Conservation (phyloP, 1,284 basidiomycete species). For the Kwoniella shivajii region DNA sequence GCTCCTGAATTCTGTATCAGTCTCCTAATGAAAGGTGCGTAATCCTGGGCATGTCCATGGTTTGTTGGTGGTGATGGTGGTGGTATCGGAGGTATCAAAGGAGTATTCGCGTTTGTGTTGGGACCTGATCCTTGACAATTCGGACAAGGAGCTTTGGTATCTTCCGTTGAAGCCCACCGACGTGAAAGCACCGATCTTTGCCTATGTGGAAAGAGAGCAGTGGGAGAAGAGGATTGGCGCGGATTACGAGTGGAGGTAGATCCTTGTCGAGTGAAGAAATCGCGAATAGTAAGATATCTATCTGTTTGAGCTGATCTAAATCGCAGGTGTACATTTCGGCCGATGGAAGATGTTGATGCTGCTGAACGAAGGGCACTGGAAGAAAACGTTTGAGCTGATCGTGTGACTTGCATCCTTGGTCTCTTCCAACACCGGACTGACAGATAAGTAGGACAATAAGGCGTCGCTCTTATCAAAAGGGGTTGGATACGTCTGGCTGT, state of each 20-base stretch:
- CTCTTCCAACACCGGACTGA: not conserved
- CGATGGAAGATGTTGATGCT: not conserved
- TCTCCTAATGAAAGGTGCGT: conserved; percentile 74
- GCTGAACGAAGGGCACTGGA: conserved; percentile 1
- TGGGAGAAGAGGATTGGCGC: not conserved
- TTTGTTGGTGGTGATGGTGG: not conserved
- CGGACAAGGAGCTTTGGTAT: conserved; percentile 52
- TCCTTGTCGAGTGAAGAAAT: conserved; percentile 59
- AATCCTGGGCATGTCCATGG: conserved; percentile 59
- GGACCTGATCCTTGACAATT: conserved; percentile 22
- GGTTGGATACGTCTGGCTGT: too few relatives aligned
- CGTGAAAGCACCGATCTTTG: conserved; percentile 1
- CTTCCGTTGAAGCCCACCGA: conserved; percentile 45
- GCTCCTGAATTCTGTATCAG: conserved; percentile 54
- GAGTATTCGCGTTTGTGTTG: conserved; percentile 10
- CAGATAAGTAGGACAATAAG: not conserved
- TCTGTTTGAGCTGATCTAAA: conserved; percentile 50
- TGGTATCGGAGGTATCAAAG: conserved; percentile 13
- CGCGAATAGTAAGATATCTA: conserved; percentile 60
- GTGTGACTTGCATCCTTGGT: conserved; percentile 8
- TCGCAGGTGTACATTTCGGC: not conserved
- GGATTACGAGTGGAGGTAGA: conserved; percentile 14
- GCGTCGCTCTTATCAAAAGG: not conserved
- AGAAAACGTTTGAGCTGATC: conserved; percentile 9
- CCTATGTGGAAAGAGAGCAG: not conserved